A percentile compares a stretch with the other conserved stretches of the same genome.
These are phyloP conservation scores for Gelatoporia subvermispora DNA, from an alignment of 768 basidiomycete genomes.

Conservation along the genomic window DNA sequence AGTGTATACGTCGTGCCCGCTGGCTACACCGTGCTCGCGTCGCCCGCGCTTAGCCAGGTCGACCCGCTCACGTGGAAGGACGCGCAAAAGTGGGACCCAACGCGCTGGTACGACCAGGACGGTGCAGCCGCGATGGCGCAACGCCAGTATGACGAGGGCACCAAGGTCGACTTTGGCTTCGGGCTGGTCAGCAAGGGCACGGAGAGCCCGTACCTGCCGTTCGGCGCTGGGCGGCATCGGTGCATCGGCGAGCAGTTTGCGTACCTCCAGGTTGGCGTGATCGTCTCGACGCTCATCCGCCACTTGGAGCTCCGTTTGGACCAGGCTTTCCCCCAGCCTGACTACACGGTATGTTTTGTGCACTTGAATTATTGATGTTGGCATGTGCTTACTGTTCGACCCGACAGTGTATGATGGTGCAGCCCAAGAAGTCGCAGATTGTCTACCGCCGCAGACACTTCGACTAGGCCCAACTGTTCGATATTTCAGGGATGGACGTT, in stretches of 20 bases:
- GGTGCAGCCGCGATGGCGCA: conserved; percentile 79
- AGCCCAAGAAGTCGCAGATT: conserved; percentile 67
- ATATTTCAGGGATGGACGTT: no score
- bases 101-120: conserved; percentile 80
- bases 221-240: conserved; percentile 93
- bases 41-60: conserved; percentile 81
- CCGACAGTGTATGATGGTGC: conserved; percentile 86
- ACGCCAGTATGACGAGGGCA: conserved; percentile 70
- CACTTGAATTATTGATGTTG: neutral
- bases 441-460: conserved; percentile 61
- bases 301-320: conserved; percentile 71
- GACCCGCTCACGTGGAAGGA: conserved; percentile 83
- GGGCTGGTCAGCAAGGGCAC: conserved; percentile 95
- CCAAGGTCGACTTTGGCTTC: conserved; percentile 95
- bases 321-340: conserved; percentile 66
- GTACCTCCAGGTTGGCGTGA: conserved; percentile 84
- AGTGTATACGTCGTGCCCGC: conserved; percentile 80
- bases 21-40: conserved; percentile 86
- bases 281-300: conserved; percentile 77
- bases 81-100: conserved; percentile 67
- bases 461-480: conserved; percentile 9
- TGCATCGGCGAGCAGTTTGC: conserved; percentile 97
- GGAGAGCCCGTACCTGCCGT: conserved; percentile 93
- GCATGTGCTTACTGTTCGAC: neutral
- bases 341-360: conserved; percentile 74